phyloP scores from a whole-genome alignment of 2,329 filamentous ascomycete species.

The Colletotrichum sp. region DNA sequence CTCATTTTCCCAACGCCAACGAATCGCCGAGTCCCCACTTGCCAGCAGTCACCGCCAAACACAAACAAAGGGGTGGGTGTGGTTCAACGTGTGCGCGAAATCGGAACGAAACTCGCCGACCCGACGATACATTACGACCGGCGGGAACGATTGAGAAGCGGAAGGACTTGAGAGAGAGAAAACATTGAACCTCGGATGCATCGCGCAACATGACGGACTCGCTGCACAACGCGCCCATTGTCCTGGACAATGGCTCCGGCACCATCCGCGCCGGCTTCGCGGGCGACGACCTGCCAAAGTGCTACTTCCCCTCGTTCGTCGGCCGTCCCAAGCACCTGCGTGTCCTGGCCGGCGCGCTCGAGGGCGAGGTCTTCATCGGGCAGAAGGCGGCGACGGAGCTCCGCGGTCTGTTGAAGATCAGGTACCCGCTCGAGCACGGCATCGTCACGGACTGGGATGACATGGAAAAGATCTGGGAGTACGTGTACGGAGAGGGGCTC shows the following conservation, averaged over 20 bases:
- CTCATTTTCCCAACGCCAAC: neutral
- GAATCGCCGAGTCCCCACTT: constrained; percentile 2
- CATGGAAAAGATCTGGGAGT: constrained; percentile 99
- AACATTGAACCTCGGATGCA: constrained; percentile 6
- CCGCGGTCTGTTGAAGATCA: constrained; percentile 91
- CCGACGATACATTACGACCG: neutral
- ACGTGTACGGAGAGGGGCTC: constrained; percentile 93
- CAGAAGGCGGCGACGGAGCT: constrained; percentile 86
- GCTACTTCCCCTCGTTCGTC: constrained; percentile 96
- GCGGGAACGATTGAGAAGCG: neutral
- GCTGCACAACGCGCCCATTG: constrained; percentile 96
- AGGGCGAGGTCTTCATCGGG: constrained; percentile 97
- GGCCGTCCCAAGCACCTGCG: constrained; percentile 94
- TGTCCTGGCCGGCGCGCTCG: constrained; percentile 93
- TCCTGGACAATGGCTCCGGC: constrained; percentile 98
- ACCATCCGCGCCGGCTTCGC: constrained; percentile 98
- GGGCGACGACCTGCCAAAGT: constrained; percentile 93
- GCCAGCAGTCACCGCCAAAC: constrained; percentile 11
- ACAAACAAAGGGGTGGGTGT: constrained; percentile 15
- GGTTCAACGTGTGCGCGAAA: neutral
- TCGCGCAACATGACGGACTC: constrained; percentile 55
- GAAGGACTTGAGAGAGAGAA: neutral
- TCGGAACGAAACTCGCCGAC: neutral
- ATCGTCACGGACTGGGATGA: constrained; percentile 99
- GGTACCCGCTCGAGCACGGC: constrained; percentile 94